Evolutionary conservation across 1,284 basidiomycete species (phyloP).

Genomic region (Marasmius oreades): DNA sequence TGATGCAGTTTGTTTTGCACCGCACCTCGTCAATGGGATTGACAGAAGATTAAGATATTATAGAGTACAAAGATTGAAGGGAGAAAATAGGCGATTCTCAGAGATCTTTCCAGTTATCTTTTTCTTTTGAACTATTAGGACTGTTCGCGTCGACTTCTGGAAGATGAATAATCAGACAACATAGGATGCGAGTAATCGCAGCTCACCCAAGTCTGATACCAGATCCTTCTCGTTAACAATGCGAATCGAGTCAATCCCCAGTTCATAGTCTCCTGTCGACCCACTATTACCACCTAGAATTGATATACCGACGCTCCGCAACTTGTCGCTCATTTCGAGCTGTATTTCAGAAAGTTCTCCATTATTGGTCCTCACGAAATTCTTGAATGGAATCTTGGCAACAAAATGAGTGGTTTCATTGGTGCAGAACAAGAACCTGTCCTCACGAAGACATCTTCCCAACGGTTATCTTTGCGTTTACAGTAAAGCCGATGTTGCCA

Average conservation of each 20-base stretch:
- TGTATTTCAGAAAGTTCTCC: conserved; percentile 71
- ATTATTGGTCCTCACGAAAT: conserved; percentile 81
- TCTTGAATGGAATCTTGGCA: conserved; percentile 73
- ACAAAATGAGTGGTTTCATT: conserved; percentile 5
- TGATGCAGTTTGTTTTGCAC: no score
- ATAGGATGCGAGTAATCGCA: neutral
- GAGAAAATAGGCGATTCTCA: neutral
- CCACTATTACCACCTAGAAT: conserved; percentile 77
- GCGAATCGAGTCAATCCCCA: conserved; percentile 70
- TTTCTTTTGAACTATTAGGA: conserved; percentile 3
- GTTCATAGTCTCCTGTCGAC: conserved; percentile 67
- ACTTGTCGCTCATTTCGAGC: conserved; percentile 71
- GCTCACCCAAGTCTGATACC: conserved; percentile 7
- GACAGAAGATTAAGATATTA: no score
- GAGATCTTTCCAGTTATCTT: conserved; percentile 9
- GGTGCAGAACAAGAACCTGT: neutral
- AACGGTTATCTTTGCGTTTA: conserved; percentile 62
- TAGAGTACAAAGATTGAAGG: no score
- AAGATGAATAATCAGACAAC: conserved; percentile 36
- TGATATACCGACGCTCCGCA: conserved; percentile 82
- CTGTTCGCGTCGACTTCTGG: neutral
- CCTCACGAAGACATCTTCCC: conserved; percentile 84
- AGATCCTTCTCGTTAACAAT: conserved; percentile 53
- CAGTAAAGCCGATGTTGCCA: conserved; percentile 90
- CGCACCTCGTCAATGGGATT: no score